Base-by-base conservation (phyloP, 2,329 filamentous ascomycete species). In the Sarocladium brachiariae region DNA sequence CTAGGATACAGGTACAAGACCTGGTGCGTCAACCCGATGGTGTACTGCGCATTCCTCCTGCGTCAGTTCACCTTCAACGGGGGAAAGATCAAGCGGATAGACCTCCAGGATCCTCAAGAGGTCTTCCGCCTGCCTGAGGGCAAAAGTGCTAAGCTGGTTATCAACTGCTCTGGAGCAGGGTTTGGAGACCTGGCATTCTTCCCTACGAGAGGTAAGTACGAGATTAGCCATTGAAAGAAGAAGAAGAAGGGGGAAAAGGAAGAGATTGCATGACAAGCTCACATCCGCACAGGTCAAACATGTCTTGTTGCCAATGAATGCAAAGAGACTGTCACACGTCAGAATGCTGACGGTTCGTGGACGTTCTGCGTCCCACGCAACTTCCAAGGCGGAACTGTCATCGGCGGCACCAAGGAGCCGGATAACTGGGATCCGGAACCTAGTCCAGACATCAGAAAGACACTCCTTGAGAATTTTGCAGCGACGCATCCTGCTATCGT, bases 321-420 rank as follows among this genome's bases (percentile, higher is more conserved):
- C 1, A 61, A 62, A 0, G 64, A 61, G 30, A 68, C 65, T 0
- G 69, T 86, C 18, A 86, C 83, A 2, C 71, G 77, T 23, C 80
- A 87, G 56, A 77, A 80, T 57, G 70, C 71, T 1, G 81, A 86
- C 59, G 83, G 83, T 2, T 72, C 69, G 11, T 83, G 80, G 78
- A 73, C 73, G 2, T 84, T 85, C 57, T 74, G 75, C 49, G 77
- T 86, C 24, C 80, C 82, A 2, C 74, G 83, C 2, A 76, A 75
- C 39, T 74, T 80, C 23, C 68, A 76, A 24, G 81, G 81, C 3
- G 82, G 82, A 2, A 85, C 82, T 0, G 70, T 85, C 37, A 76
- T 85, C 27, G 83, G 82, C 11, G 81, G 81, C 0, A 86, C 81
- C 16, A 84, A 82, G 61, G 75, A 84, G 60, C 71, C 73, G 1